Evolutionary conservation across 371 early-diverging fungal genomes (phyloP).

Genomic region (Batkoa obscura): DNA sequence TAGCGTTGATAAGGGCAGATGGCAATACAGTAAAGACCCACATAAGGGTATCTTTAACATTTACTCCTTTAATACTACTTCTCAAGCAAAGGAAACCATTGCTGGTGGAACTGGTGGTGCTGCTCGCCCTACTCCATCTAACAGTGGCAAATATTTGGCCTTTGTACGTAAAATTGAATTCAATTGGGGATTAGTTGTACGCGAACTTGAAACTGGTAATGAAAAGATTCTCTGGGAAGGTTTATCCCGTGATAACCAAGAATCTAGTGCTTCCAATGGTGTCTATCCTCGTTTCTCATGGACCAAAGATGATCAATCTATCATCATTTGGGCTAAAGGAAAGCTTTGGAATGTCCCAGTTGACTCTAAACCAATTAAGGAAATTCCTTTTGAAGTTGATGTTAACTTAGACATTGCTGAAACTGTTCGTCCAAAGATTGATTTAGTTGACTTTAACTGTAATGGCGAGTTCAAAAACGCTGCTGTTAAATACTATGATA

Average conservation of each 20-base stretch:
- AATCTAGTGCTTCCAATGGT: neutral
- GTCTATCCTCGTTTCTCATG: neutral
- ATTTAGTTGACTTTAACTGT: neutral
- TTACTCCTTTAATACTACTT: neutral
- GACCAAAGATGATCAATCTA: neutral
- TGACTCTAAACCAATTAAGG: neutral
- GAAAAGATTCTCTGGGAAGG: neutral
- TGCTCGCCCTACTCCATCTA: neutral
- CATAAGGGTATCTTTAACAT: neutral
- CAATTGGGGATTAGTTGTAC: neutral
- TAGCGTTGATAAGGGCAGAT: neutral
- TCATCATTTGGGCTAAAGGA: slow-evolving; percentile 1
- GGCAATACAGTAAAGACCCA: neutral
- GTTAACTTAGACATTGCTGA: neutral
- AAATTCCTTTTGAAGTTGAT: neutral
- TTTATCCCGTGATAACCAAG: neutral
- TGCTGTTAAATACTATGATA: neutral
- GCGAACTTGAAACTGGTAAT: neutral
- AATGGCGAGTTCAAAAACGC: neutral
- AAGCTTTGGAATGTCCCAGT: neutral
- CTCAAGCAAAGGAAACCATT: neutral
- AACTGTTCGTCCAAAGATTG: neutral
- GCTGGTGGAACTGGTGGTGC: neutral
- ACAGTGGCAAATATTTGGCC: neutral
- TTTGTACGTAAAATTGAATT: neutral